Evolutionary conservation across 768 basidiomycete genomes (phyloP), one percentile per base, ranked within the genome.

Genomic region (Termitomyces titanicus): DNA sequence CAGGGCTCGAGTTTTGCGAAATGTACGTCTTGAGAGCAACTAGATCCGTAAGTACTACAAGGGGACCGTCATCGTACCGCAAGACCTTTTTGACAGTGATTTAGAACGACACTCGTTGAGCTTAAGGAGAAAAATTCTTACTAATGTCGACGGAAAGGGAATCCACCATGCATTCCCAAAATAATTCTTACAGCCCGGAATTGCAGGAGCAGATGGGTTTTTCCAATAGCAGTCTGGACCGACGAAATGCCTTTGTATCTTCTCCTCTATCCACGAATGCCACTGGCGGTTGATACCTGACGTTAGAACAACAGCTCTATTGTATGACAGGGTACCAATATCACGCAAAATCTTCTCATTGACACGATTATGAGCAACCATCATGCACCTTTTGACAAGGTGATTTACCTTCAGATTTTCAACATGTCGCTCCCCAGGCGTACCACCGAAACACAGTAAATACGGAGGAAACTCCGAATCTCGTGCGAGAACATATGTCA

Each of bases 91-190:
- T 15, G 13, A 2, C 5, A 15, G 15, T 35, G 40, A 49, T 25
- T 35, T 7, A 12, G 54, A 55, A 47, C 22, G 43, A 38, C 8
- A 34, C 20, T 34, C 3, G 11, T 7, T 17, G 20, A 25, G 31
- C n/a, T n/a, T n/a, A 38, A 35, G 25, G 17, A 39, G 35, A 51
- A 37, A 17, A 47, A 54, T 39, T 74, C 76, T 51, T 60, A 84
- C 85, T 51, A 88, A 70, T 0, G 85, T 82, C 0, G 88, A 86
- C 0, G 89, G 89, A 62, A 92, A 92, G 3, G 89, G 88, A 27
- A 89, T 78, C 79, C 86, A 85, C 85, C 88, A 90, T 9, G 87
- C 82, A 57, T 88, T 86, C 9, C 89, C 89, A 64, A 90, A 92
- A 64, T 72, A 81, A 40, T 74, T 78, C 3, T 72, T 74, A 52